These are phyloP conservation scores for Annulohypoxylon stygium DNA, from an alignment of 495 filamentous ascomycete genomes.

Conservation along the genomic window DNA sequence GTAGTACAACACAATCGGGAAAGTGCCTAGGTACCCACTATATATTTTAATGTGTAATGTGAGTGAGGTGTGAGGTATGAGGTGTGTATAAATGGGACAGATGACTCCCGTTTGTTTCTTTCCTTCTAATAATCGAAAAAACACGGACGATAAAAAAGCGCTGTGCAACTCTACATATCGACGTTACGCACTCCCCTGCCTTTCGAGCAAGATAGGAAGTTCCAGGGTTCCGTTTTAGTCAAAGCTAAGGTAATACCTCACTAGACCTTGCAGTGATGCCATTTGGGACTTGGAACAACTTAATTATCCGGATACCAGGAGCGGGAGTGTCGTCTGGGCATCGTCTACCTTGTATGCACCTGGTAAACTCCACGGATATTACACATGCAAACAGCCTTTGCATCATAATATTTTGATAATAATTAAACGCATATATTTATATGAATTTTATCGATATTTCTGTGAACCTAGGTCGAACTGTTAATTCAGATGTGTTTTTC, in stretches of 20 bases:
- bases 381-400: background rate
- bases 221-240: constrained; percentile 15
- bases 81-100: no score
- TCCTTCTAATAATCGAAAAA: background rate
- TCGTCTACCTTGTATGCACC: background rate
- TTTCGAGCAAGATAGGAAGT: background rate
- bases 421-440: constrained; percentile 1
- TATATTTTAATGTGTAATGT: background rate
- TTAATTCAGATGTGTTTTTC: background rate
- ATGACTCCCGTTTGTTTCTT: background rate
- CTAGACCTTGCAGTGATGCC: constrained; percentile 24
- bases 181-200: background rate
- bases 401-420: constrained; percentile 9
- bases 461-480: background rate
- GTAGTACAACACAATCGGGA: background rate
- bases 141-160: background rate
- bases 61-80: background rate
- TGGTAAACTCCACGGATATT: background rate
- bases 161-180: background rate
- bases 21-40: background rate
- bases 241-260: constrained; percentile 22
- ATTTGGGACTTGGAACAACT: constrained; percentile 17
- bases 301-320: constrained; percentile 26
- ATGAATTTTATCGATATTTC: background rate
- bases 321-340: background rate